Conservation (phyloP, 2,329 filamentous ascomycete species). For the Didymella exigua region DNA sequence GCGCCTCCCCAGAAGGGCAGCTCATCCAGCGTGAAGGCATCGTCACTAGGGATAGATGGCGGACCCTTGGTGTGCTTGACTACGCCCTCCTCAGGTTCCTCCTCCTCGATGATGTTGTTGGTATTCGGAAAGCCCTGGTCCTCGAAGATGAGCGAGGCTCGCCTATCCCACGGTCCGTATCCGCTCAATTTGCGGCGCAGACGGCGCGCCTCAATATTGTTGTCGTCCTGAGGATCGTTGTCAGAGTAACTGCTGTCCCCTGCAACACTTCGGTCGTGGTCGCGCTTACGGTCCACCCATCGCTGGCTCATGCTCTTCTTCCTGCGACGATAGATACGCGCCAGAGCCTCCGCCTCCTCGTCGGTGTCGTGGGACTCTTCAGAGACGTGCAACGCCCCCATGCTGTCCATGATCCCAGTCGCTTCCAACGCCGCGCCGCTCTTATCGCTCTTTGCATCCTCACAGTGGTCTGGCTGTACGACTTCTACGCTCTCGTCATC, state of each 20-base stretch:
- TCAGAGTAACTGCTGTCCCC: slow-evolving; percentile 53
- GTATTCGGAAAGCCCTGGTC: slow-evolving; percentile 47
- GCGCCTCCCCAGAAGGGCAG: slow-evolving; percentile 45
- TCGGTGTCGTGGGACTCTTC: slow-evolving; percentile 42
- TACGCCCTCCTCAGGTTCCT: slow-evolving; percentile 44
- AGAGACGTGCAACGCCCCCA: slow-evolving; percentile 45
- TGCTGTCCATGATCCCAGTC: slow-evolving; percentile 37
- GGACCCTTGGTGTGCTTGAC: slow-evolving; percentile 41
- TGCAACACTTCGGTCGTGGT: slow-evolving; percentile 53
- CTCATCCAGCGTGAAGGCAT: slow-evolving; percentile 46
- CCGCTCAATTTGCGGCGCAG: slow-evolving; percentile 51
- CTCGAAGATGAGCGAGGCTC: slow-evolving; percentile 48
- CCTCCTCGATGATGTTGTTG: slow-evolving; percentile 46
- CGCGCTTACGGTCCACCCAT: slow-evolving; percentile 50
- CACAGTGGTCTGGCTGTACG: slow-evolving; percentile 52
- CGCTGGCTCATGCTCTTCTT: slow-evolving; percentile 52
- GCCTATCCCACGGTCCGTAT: slow-evolving; percentile 42
- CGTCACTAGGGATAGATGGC: slow-evolving; percentile 47
- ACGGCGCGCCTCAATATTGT: slow-evolving; percentile 48
- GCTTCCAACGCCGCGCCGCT: slow-evolving; percentile 36
- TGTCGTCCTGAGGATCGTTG: slow-evolving; percentile 49
- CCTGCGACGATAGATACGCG: slow-evolving; percentile 40
- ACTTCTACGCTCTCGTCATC: slow-evolving; percentile 52
- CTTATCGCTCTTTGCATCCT: slow-evolving; percentile 50
- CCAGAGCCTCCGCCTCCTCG: slow-evolving; percentile 34